Base-by-base conservation (phyloP, 768 basidiomycete species). In the Rhodotorula paludigena region DNA sequence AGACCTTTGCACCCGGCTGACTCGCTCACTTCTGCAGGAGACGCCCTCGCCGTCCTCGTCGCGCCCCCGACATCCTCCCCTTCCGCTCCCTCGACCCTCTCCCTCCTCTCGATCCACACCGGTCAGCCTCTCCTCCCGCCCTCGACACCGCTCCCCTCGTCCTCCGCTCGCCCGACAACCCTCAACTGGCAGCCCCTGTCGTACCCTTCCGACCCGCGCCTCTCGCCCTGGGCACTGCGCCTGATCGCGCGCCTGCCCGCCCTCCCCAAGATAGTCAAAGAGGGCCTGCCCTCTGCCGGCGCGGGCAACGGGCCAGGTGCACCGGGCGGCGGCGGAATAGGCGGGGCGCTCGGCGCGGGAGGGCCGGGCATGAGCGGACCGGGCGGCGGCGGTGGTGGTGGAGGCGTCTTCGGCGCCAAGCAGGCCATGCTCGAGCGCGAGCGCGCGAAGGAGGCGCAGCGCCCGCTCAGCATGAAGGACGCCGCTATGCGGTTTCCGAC, bases 391-490 rank as follows among this genome's bases (percentile, higher is more conserved):
- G 28, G 10, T 5, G 28, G 28, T 9, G 51, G 33, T 2, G 66
- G 60, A 47, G 69, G 68, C 32, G 63, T 72, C 8, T 67, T 72
- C 35, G 71, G 66, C 28, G 66, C 66, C 38, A 72, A 72, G 57
- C 66, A 72, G 41, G 71, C 71, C 12, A 68, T 72, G 71, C 63
- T 72, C 32, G 59, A 64, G 39, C 52, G 66, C 8, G 71, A 72
- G 33, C 49, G 71, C 32, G 71, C 66, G 44, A 72, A 72, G 30
- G 71, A 72, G 47, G 63, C 63, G 15, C 66, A 67, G 42, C 48
- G 66, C 5, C 59, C 63, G n/a, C 51, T 72, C 21, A 63, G 58
- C 32, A 5, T 72, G 25, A 7, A 33, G 23, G 51, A 54, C 3
- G 58, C 71, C 11, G 61, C 36, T 8, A 20, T 30, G 4, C 59